Evolutionary conservation across 768 basidiomycete genomes (phyloP).

Genomic region (Mycena vitilis): DNA sequence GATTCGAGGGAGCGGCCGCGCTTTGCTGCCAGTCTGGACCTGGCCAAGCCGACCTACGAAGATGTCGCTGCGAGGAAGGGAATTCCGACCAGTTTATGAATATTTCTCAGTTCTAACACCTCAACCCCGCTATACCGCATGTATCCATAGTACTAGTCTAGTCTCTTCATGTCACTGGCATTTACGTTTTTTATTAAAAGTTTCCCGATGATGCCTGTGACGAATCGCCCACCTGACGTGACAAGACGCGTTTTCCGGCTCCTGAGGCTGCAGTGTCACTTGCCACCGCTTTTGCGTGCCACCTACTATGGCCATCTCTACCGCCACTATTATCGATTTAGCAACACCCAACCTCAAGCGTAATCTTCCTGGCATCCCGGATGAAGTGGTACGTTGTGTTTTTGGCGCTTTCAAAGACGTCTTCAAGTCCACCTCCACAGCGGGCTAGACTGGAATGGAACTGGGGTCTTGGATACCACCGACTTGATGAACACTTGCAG

Average conservation of each 20-base stretch:
- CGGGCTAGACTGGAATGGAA: slow-evolving; percentile 13
- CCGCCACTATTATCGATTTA: background rate
- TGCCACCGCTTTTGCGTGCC: background rate
- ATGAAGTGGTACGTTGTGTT: background rate
- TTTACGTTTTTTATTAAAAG: too few species aligned
- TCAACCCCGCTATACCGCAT: background rate
- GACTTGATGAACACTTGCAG: slow-evolving; percentile 1
- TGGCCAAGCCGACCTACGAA: slow-evolving; percentile 5
- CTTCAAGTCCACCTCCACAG: background rate
- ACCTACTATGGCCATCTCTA: background rate
- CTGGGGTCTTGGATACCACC: slow-evolving; percentile 10
- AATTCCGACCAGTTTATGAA: too few species aligned
- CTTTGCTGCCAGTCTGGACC: slow-evolving; percentile 15
- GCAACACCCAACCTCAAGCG: background rate
- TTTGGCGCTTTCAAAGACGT: background rate
- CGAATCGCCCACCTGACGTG: background rate
- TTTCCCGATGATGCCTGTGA: too few species aligned
- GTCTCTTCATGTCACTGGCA: too few species aligned
- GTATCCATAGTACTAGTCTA: too few species aligned
- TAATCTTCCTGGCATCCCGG: background rate
- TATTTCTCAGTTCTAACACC: too few species aligned
- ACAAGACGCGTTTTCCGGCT: background rate
- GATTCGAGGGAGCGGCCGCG: slow-evolving; percentile 12
- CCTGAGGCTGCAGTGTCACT: too few species aligned
- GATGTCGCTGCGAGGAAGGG: too few species aligned